Evolutionary conservation across 2,329 filamentous ascomycete genomes (phyloP).

Genomic region (Pseudofabraea citricarpa): DNA sequence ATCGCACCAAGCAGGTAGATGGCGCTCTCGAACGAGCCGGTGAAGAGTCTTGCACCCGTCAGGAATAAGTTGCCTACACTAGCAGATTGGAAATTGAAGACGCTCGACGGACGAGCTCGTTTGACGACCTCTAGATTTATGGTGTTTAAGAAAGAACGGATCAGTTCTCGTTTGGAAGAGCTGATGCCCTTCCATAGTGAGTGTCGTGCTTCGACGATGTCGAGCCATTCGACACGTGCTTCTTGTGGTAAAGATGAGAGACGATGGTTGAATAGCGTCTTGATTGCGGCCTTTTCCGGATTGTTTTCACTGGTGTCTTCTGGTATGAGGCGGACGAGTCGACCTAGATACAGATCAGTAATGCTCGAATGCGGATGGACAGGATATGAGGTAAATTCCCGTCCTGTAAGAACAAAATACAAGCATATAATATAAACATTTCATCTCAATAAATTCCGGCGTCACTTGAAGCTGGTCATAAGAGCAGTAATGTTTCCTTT

Average conservation of each 20-base stretch:
- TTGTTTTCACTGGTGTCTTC: constrained; percentile 43
- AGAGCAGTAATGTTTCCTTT: too few species aligned
- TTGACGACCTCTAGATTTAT: constrained; percentile 77
- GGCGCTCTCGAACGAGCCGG: constrained; percentile 85
- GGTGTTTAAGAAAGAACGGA: constrained; percentile 71
- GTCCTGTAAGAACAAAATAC: neutral
- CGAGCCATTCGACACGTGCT: constrained; percentile 78
- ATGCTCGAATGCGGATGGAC: neutral
- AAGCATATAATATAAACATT: constrained; percentile 6
- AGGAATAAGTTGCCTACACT: constrained; percentile 77
- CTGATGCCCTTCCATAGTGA: constrained; percentile 67
- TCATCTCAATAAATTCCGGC: too few species aligned
- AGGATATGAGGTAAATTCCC: neutral
- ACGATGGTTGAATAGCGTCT: constrained; percentile 81
- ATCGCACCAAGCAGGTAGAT: constrained; percentile 87
- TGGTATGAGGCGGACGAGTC: constrained; percentile 87
- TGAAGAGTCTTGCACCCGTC: constrained; percentile 83
- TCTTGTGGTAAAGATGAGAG: constrained; percentile 55
- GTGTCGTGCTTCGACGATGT: constrained; percentile 81
- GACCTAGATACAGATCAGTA: constrained; percentile 45
- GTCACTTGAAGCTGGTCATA: too few species aligned
- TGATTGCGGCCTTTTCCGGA: constrained; percentile 69
- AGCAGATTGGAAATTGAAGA: constrained; percentile 73
- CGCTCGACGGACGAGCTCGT: constrained; percentile 64
- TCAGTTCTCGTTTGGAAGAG: constrained; percentile 69